phyloP scores from a whole-genome alignment of 257 asterid species.

The Solanum sejunctum region DNA sequence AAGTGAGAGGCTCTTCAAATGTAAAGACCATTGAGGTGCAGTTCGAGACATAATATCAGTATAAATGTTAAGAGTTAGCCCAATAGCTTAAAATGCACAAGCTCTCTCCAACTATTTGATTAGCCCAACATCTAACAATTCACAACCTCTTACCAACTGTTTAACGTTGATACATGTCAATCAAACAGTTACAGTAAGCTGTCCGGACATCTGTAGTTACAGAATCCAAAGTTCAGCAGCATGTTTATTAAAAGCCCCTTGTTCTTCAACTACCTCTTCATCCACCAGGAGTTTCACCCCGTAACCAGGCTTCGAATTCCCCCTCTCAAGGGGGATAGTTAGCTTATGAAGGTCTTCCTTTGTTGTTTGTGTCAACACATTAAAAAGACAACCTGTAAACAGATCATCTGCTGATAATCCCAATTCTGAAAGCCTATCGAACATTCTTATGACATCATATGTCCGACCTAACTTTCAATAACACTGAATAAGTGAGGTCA shows the following conservation, averaged over 20 bases:
- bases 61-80: conserved; percentile 21
- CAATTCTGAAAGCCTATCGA: conserved; percentile 35
- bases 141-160: conserved; percentile 57
- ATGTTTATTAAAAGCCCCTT: conserved; percentile 14
- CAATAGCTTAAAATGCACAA: no score
- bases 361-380: conserved; percentile 49
- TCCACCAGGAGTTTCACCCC: conserved; percentile 41
- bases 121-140: conserved; percentile 39
- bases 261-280: conserved; percentile 5
- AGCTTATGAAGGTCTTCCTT: conserved; percentile 40
- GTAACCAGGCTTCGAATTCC: conserved; percentile 47
- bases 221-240: conserved; percentile 38
- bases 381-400: conserved; percentile 74
- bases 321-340: conserved; percentile 51
- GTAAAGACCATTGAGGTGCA: conserved; percentile 73
- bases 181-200: conserved; percentile 49
- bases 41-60: conserved; percentile 29
- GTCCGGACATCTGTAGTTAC: conserved; percentile 45
- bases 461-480: conserved; percentile 70
- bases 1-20: conserved; percentile 73
- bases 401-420: conserved; percentile 64
- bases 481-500: conserved; percentile 82
- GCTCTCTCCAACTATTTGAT: no score
- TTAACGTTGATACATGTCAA: conserved; percentile 54
- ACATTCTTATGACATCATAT: conserved; percentile 70